Percentiles rank a stretch among this genome's conserved stretches.
phyloP scores from a whole-genome alignment of 768 basidiomycete species.

The Rhodosporidiobolus sp. region DNA sequence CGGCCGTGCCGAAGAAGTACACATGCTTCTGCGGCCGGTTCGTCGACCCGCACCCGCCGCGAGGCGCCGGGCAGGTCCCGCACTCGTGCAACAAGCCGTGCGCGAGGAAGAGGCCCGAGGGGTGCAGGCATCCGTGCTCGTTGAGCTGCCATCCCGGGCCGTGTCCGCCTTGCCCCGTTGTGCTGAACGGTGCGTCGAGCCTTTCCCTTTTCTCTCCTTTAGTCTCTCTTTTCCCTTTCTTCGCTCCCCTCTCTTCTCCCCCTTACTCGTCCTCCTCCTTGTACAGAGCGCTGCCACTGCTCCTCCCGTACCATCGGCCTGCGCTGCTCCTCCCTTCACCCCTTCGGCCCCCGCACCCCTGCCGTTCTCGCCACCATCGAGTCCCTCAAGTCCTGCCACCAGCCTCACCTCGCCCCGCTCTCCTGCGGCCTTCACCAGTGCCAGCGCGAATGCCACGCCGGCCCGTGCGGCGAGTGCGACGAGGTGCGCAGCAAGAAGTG shows the following conservation, averaged over 20 bases:
- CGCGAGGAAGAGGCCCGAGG: slow-evolving; percentile 48
- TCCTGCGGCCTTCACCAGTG: slow-evolving; percentile 61
- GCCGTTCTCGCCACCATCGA: slow-evolving; percentile 25
- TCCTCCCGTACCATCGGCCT: slow-evolving; percentile 60
- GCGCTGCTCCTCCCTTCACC: slow-evolving; percentile 56
- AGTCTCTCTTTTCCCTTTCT: background rate
- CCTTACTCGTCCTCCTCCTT: too few relatives aligned
- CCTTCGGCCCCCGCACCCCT: slow-evolving; percentile 39
- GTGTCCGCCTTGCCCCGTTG: slow-evolving; percentile 87
- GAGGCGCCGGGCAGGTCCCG: slow-evolving; percentile 58
- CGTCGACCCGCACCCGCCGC: slow-evolving; percentile 67
- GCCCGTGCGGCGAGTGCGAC: slow-evolving; percentile 66
- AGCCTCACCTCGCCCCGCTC: slow-evolving; percentile 49
- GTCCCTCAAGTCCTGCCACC: slow-evolving; percentile 60
- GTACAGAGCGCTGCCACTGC: slow-evolving; percentile 71
- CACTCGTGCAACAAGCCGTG: slow-evolving; percentile 68
- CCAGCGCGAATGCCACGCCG: slow-evolving; percentile 67
- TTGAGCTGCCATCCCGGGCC: slow-evolving; percentile 83
- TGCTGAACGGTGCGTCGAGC: slow-evolving; percentile 53
- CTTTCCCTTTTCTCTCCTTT: background rate
- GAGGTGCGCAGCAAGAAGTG: slow-evolving; percentile 61
- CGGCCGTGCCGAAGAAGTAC: slow-evolving; percentile 42
- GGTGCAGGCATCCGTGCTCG: slow-evolving; percentile 78
- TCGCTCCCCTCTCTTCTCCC: too few relatives aligned
- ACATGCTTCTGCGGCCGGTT: slow-evolving; percentile 82